Evolutionary conservation across 345 rosid genomes (phyloP).

Genomic region (Erysimum cheiranthoides): DNA sequence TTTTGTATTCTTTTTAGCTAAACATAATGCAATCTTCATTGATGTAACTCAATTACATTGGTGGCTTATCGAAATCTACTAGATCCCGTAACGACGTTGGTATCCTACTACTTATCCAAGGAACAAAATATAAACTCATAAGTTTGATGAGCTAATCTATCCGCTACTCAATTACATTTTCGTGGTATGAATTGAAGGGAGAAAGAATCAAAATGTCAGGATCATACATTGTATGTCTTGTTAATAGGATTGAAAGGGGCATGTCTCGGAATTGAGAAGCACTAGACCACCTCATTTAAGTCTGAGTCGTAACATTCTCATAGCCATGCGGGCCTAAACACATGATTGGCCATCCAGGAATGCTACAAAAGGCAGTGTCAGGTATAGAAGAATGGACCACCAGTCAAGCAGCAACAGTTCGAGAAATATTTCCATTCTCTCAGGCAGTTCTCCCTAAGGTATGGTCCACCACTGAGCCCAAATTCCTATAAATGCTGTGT

Average conservation of each 20-base stretch:
- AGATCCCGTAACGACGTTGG: not conserved
- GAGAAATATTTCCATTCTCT: no score
- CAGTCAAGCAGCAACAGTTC: not conserved
- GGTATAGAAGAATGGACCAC: no score
- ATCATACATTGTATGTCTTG: not conserved
- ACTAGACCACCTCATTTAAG: not conserved
- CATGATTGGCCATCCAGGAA: not conserved
- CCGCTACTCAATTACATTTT: not conserved
- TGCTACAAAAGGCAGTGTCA: no score
- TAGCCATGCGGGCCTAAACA: not conserved
- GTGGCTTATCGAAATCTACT: not conserved
- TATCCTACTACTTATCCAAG: not conserved
- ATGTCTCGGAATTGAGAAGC: not conserved
- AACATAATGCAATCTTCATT: not conserved
- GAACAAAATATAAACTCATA: not conserved
- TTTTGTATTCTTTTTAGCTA: not conserved
- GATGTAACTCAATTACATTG: not conserved
- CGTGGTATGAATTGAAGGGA: not conserved
- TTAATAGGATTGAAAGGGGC: not conserved
- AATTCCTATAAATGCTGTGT: no score
- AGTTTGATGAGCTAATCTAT: not conserved
- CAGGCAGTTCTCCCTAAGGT: not conserved
- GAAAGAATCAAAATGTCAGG: not conserved
- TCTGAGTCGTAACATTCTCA: not conserved
- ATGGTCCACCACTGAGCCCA: no score